These are phyloP conservation scores for Coniosporium tulheliwenetii DNA, from an alignment of 2,329 filamentous ascomycete genomes.

Conservation along the genomic window DNA sequence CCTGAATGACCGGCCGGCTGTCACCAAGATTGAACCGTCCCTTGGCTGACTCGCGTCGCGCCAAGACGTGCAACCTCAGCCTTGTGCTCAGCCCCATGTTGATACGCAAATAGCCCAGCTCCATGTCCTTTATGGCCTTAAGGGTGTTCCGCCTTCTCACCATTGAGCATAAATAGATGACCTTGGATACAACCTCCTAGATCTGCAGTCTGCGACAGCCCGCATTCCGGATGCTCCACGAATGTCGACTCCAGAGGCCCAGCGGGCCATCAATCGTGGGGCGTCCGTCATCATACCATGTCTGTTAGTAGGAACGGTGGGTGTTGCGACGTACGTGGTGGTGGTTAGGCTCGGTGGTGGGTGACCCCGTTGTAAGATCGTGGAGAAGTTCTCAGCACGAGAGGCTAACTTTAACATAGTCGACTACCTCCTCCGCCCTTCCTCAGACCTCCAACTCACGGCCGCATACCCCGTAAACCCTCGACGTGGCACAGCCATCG, in stretches of 20 bases:
- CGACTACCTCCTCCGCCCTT: conserved; percentile 49
- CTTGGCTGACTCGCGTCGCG: too few relatives aligned
- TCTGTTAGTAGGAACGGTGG: conserved; percentile 49
- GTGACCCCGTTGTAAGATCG: conserved; percentile 14
- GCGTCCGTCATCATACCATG: conserved; percentile 53
- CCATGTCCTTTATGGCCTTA: too few relatives aligned
- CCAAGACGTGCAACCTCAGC: too few relatives aligned
- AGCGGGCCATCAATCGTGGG: background rate
- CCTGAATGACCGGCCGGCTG: too few relatives aligned
- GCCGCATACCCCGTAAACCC: conserved; percentile 11
- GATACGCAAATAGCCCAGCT: too few relatives aligned
- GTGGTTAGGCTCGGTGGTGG: conserved; percentile 52
- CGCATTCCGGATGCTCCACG: too few relatives aligned
- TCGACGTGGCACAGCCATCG: conserved; percentile 44
- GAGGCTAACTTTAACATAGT: conserved; percentile 31
- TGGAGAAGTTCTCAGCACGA: background rate
- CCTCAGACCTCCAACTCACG: conserved; percentile 17
- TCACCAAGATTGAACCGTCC: too few relatives aligned
- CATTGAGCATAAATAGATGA: too few relatives aligned
- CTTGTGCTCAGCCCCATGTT: too few relatives aligned
- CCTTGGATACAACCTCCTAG: too few relatives aligned
- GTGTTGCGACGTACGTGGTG: conserved; percentile 56
- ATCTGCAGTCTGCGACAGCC: too few relatives aligned
- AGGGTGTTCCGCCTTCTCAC: too few relatives aligned
- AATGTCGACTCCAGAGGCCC: background rate